phyloP scores from a whole-genome alignment of 2,329 filamentous ascomycete species.

The Blumeriella jaapii region DNA sequence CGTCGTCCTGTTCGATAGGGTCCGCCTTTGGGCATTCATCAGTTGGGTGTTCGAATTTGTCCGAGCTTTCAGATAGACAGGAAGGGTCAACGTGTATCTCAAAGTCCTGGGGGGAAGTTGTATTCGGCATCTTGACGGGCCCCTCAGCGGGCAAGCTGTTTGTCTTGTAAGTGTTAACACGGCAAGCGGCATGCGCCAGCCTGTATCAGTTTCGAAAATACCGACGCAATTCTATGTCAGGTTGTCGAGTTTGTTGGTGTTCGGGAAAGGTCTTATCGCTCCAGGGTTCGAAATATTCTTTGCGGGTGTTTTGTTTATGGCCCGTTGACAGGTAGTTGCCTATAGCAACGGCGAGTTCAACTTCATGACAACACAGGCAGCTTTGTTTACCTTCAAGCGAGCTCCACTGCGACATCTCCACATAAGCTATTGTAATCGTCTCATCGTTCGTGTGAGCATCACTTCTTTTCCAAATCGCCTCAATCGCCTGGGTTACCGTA shows the following conservation, averaged over 20 bases:
- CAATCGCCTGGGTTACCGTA: no score
- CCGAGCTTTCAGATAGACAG: slow-evolving; percentile 17
- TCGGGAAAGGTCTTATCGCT: not conserved
- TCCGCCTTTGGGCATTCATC: not conserved
- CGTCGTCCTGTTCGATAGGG: slow-evolving; percentile 4
- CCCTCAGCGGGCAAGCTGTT: slow-evolving; percentile 3
- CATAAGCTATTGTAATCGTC: no score
- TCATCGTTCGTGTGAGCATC: no score
- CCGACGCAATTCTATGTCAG: not conserved
- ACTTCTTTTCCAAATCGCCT: no score
- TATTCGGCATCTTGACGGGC: slow-evolving; percentile 16
- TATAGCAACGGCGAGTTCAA: no score
- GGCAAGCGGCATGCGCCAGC: slow-evolving; percentile 19
- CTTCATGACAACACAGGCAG: no score
- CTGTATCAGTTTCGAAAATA: slow-evolving; percentile 8
- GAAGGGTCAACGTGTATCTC: slow-evolving; percentile 25
- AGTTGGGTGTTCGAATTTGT: not conserved
- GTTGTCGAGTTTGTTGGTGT: not conserved
- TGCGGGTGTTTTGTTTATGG: no score
- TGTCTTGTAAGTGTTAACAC: slow-evolving; percentile 17
- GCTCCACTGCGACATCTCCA: no score
- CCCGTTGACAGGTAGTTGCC: no score
- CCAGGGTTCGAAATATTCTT: no score
- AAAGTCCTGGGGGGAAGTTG: slow-evolving; percentile 17
- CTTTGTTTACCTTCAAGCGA: no score